These are phyloP conservation scores for Corylus heterophylla DNA, from an alignment of 306 rosid genomes.

Conservation along the genomic window DNA sequence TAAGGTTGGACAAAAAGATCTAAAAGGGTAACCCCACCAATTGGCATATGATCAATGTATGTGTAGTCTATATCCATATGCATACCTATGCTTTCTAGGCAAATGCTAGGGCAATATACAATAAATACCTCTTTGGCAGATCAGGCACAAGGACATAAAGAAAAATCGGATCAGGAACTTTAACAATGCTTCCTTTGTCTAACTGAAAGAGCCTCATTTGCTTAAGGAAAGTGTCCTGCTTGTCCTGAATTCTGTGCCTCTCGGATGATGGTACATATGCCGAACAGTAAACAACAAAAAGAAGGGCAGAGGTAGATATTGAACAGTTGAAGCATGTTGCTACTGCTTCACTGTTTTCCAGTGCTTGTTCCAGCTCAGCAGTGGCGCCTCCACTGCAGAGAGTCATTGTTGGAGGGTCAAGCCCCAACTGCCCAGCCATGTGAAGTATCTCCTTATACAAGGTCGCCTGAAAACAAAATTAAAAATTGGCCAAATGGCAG, in stretches of 20 bases:
- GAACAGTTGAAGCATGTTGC: slow-evolving; percentile 74
- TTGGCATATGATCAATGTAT: background rate
- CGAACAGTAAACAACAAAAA: slow-evolving; percentile 75
- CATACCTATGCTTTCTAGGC: background rate
- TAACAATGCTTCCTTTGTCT: slow-evolving; percentile 28
- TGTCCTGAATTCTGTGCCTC: slow-evolving; percentile 52
- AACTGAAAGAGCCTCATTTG: slow-evolving; percentile 49
- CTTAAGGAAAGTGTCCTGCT: slow-evolving; percentile 49
- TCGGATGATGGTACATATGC: slow-evolving; percentile 43
- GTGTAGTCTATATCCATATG: background rate
- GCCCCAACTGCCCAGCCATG: slow-evolving; percentile 99
- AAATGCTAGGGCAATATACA: slow-evolving; percentile 4
- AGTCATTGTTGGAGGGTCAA: slow-evolving; percentile 87
- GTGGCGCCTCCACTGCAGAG: slow-evolving; percentile 67
- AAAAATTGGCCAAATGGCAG: slow-evolving; percentile 2
- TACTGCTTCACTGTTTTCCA: slow-evolving; percentile 91
- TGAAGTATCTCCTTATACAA: slow-evolving; percentile 80
- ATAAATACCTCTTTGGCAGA: slow-evolving; percentile 79
- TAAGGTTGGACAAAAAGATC: background rate
- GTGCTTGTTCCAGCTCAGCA: slow-evolving; percentile 74
- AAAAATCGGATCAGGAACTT: slow-evolving; percentile 55
- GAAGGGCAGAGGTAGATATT: slow-evolving; percentile 64
- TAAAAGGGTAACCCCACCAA: background rate
- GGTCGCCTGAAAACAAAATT: slow-evolving; percentile 69
- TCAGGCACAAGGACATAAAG: slow-evolving; percentile 76